Evolutionary conservation across 345 rosid genomes (phyloP).

Genomic region (Lepidium africanum): DNA sequence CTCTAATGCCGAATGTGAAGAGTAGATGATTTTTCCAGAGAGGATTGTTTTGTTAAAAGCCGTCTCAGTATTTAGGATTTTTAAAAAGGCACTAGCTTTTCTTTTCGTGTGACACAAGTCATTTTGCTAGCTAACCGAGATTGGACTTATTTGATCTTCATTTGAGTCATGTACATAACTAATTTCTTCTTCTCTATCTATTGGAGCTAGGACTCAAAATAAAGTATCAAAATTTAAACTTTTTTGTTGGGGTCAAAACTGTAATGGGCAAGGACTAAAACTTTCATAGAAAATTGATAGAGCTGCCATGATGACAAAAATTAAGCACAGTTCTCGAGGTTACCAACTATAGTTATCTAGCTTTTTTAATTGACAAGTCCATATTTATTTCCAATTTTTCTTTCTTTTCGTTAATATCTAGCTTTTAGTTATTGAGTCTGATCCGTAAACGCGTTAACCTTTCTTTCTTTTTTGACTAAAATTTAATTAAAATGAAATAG

Average conservation of each 20-base stretch:
- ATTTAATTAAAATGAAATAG: neutral
- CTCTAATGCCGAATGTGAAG: neutral
- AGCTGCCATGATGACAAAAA: constrained; percentile 1
- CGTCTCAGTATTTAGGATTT: neutral
- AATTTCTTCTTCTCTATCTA: neutral
- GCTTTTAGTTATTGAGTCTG: no score
- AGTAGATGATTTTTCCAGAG: neutral
- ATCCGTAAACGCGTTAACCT: no score
- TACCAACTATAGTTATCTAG: neutral
- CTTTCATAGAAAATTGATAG: neutral
- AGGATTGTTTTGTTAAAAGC: neutral
- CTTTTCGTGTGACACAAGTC: neutral
- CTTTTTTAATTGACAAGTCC: neutral
- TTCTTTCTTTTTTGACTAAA: no score
- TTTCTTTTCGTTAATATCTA: neutral
- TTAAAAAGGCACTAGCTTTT: neutral
- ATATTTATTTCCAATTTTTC: neutral
- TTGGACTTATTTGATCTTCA: neutral
- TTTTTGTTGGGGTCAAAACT: no score
- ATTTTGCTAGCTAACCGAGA: neutral
- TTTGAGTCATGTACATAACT: neutral
- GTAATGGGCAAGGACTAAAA: neutral
- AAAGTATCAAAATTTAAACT: no score
- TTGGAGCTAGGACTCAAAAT: no score
- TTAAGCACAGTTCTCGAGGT: no score